Conservation (phyloP, 257 asterid species). For the Penstemon barbatus region DNA sequence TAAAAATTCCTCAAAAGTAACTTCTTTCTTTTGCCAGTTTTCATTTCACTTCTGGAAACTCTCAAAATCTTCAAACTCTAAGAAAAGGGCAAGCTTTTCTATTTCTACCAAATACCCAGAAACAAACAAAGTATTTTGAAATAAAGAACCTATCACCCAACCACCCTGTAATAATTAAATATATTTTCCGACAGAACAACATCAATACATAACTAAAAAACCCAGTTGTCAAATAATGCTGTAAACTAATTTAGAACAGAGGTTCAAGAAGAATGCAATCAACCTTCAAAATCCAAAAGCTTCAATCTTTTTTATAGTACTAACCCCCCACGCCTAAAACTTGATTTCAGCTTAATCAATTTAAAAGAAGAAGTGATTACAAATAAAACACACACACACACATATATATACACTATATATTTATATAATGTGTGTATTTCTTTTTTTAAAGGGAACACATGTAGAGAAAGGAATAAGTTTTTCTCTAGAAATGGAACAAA, state of each 20-base stretch:
- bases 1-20: slow-evolving; percentile 47
- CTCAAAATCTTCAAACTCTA: slow-evolving; percentile 3
- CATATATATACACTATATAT: background rate
- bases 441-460: background rate
- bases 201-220: background rate
- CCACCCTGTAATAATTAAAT: slow-evolving; percentile 28
- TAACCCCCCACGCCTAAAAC: background rate
- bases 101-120: slow-evolving; percentile 32
- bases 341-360: slow-evolving; percentile 28
- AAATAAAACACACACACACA: background rate
- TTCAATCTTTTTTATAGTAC: slow-evolving; percentile 7
- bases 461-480: slow-evolving; percentile 15
- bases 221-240: background rate
- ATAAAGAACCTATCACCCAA: slow-evolving; percentile 14
- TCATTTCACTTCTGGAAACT: slow-evolving; percentile 23
- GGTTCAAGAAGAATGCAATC: slow-evolving; percentile 16
- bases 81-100: slow-evolving; percentile 27
- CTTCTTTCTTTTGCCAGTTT: slow-evolving; percentile 36
- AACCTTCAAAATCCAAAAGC: slow-evolving; percentile 24
- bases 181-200: slow-evolving; percentile 22
- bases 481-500: slow-evolving; percentile 22
- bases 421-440: too few species aligned
- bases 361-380: background rate
- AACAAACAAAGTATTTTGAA: slow-evolving; percentile 14
- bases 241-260: background rate